These are phyloP conservation scores for Patellifolia procumbens DNA, from an alignment of 179 eudicot genomes.

Conservation along the genomic window DNA sequence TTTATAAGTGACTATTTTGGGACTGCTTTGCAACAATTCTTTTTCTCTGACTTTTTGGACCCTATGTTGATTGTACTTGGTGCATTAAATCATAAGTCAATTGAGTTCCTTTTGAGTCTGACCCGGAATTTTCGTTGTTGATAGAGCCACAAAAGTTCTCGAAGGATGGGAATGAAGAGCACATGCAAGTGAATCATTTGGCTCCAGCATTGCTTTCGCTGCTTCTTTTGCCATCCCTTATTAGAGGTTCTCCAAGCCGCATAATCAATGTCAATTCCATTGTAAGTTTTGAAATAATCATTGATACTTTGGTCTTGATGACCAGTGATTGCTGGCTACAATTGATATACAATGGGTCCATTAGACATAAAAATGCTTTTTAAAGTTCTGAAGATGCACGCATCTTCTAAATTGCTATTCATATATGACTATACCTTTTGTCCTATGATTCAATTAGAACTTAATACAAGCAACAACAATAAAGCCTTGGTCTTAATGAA, in stretches of 20 bases:
- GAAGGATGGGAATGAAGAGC: constrained; percentile 78
- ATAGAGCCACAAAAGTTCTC: constrained; percentile 89
- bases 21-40: constrained; percentile 2
- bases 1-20: too few species aligned
- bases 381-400: not conserved
- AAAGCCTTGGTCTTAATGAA: too few species aligned
- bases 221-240: constrained; percentile 84
- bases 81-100: constrained; percentile 7
- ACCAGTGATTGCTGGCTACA: not conserved
- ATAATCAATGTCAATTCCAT: constrained; percentile 85
- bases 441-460: not conserved
- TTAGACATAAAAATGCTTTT: not conserved
- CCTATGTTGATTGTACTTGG: constrained; percentile 14
- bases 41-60: constrained; percentile 5
- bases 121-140: not conserved
- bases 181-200: constrained; percentile 96
- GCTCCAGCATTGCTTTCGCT: constrained; percentile 87
- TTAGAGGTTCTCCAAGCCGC: constrained; percentile 90
- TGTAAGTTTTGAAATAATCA: constrained; percentile 52
- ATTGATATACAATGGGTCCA: not conserved
- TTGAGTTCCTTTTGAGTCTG: constrained; percentile 5
- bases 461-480: too few species aligned
- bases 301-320: not conserved
- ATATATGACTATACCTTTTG: not conserved
- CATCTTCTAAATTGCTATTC: not conserved